Evolutionary conservation across 768 basidiomycete genomes (phyloP), one percentile per base, ranked within the genome.

Genomic region (Asterophora parasitica): DNA sequence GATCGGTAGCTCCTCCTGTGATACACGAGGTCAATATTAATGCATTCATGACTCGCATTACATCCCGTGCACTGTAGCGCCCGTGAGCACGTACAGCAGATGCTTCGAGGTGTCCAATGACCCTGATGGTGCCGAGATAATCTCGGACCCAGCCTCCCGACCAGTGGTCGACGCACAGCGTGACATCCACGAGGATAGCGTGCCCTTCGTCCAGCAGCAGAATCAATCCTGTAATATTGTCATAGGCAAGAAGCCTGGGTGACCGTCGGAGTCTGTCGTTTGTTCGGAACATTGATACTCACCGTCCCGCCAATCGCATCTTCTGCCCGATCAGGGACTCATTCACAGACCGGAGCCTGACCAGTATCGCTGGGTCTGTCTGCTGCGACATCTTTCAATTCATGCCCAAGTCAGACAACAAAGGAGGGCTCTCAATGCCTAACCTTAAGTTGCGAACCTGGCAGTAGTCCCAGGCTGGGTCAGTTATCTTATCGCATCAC

Each of bases 221-320:
- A 11, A 77, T 63, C 11, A 76, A 61, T 3, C 73, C 74, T 32
- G 71, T 73, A 7, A 61, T 55, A 11, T 68, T 65, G 51, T 85
- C 81, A 58, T 83, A 82, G 26, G 73, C 68, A 30, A 83, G 69
- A 53, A 85, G 68, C 57, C 84, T 87, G 56, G 34, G 16, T 27
- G 15, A 27, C 46, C 28, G 16, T 38, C 51, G 23, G 23, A 3
- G 23, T 23, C 23, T 23, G 23, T 49, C 40, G 44, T 40, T 9
- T 12, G 10, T 28, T 3, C 19, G 16, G 8, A 30, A 8, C 16
- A 19, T 4, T 17, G 10, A 17, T 11, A 60, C 75, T 49, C 62
- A 83, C 83, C 77, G 68, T 55, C 81, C 83, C 19, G 78, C 77
- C 39, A 85, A 63, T 48, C 82, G 71, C 51, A 85, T 53, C 64